Base-by-base conservation (phyloP, 2,329 filamentous ascomycete genomes). In the Aspergillus jensenii region DNA sequence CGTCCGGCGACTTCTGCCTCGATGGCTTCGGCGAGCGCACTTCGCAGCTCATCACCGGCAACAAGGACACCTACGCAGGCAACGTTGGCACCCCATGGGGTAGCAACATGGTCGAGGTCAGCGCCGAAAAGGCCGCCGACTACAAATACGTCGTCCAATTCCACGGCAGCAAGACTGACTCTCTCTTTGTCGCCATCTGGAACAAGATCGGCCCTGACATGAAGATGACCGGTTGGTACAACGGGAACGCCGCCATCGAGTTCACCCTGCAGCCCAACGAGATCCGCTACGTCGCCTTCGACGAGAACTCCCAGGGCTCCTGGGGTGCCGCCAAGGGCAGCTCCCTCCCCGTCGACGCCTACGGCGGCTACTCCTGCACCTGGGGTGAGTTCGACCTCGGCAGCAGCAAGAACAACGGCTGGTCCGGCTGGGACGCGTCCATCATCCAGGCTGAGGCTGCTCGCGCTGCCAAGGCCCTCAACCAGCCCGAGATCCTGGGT, bases 31-130 rank as follows among this genome's bases (percentile, higher is more conserved):
- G 74, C 17, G 67, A 48, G 2, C 68, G 65, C 49, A 75, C 64
- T 50, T 40, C 49, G n/a, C 55, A 64, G 4, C 51, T 59, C 27
- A 62, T 61, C 23, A 67, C 64, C 14, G 52, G 44, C 43, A 54
- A 54, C 44, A 52, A 58, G 3, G 60, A 68, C 31, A 58, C 62
- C 40, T 76, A 75, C 58, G 49, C 53, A 5, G 74, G 74, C 17
- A 77, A 77, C 55, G 64, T 73, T 12, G 74, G 74, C 31, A 62
- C 47, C n/a, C 74, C 74, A 2, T 75, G 72, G 67, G 74, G 76
- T 45, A 73, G 71, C 69, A 75, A 77, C 65, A 73, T 76, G 55
- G 71, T 76, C 52, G 59, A 69, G 44, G 68, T 78, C 49, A 62
- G 67, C 56, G 62, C 69, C 25, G 50, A 57, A 25, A 59, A 70